Base-by-base conservation (phyloP, 1,284 basidiomycete genomes). In the Trichosporon inkin region DNA sequence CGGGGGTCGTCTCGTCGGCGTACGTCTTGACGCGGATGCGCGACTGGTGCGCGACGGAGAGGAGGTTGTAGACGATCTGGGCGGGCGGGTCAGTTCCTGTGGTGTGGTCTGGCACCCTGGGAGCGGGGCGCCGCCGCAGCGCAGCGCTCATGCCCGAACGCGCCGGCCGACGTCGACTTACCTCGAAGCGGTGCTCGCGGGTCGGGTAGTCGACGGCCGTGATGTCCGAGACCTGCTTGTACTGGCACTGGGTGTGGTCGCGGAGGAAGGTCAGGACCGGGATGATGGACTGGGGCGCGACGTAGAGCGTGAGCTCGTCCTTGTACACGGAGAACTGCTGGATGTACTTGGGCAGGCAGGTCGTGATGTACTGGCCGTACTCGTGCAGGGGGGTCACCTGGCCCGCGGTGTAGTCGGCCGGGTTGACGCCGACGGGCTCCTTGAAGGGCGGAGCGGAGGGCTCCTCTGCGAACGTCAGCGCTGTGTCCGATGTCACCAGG, bases 261-360 rank as follows among this genome's bases (percentile, higher is more conserved):
- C 94, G 88, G 63, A 99, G 84, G 83, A 99, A 99, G 17, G 86
- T 89, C 68, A 99, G 83, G 55, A 91, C 86, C 32, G 91, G 93
- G 56, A 94, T 76, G 69, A 99, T 81, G 58, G 85, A 90, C 20
- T 86, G 83, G 6, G 96, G 96, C 0, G 88, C 84, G 73, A 89
- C 83, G 67, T 76, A 76, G 65, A 99, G 84, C 13, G 90, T 89
- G 63, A 99, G 83, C 78, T 99, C 96, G 78, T 99, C 95, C 82
- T 94, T 94, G 80, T 93, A 87, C 53, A 97, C 90, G n/a, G 90
- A 92, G 83, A 94, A 96, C 79, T 97, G 93, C 79, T 97, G 93
- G 73, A 97, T 85, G 81, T 87, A 94, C 81, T 94, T 96, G 60
- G 92, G 92, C 22, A 97, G 85, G 71, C 88, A 91, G 74, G 93